Evolutionary conservation across 2,329 filamentous ascomycete species (phyloP), one percentile per base, ranked within the genome.

Genomic region (Aspergillus caelatus): DNA sequence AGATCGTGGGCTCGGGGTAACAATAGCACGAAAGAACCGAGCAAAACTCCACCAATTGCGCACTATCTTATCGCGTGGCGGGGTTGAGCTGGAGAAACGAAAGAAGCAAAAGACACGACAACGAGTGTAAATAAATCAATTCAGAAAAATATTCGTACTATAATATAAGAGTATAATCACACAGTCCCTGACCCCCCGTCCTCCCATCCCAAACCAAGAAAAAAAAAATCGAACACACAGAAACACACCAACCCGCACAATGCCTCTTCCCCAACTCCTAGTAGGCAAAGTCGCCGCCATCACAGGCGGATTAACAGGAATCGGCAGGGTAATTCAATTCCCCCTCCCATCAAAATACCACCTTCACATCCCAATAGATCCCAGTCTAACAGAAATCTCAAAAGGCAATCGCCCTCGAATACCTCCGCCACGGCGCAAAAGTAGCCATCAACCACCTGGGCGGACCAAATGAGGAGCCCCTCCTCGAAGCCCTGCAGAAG

Each of bases 221-320:
- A 26, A 50, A n/a, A 34, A 48, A 11, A 39, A 55, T 32, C 30
- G 10, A 60, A 21, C 21, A 56, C 19, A 23, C 23, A 34, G 26
- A 39, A 16, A 41, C 39, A 41, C 4, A 21, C 45, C 45, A 14
- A 19, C 45, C 21, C 5, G 16, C 53, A 62, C 48, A 57, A 78
- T 77, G 76, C 66, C 74, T 58, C 66, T 72, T 8, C 72, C 76
- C 66, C 73, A 74, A 68, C 84, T 95, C 69, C 87, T 96, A 62
- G 75, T 80, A 60, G 88, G 86, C 77, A 96, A 96, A 79, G 90
- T 89, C 14, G 92, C 92, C 78, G 91, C 93, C 75, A 93, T 97
- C 72, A 96, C 93, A 0, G 93, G 93, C 67, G 93, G 91, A 62
- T 90, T 90, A 4, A 96, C 92, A 1, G 93, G 93, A 61, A 96